Conservation (phyloP, 805 yeast species). For the Starmerella etchellsii region DNA sequence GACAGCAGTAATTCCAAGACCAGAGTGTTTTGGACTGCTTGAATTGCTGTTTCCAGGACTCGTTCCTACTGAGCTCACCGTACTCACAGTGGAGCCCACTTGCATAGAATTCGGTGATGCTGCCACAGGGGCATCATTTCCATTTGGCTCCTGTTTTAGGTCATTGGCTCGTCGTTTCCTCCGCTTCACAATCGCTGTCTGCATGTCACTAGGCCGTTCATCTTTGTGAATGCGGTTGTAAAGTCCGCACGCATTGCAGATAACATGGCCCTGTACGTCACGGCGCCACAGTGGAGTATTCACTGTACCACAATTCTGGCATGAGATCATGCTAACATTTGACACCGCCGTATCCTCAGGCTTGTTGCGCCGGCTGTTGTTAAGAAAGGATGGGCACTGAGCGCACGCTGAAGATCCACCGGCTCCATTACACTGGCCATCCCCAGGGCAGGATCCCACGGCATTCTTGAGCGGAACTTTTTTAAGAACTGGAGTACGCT, state of each 20-base stretch:
- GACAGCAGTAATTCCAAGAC: too few species aligned
- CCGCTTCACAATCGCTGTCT: conserved; percentile 59
- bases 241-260: conserved; percentile 77
- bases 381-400: conserved; percentile 61
- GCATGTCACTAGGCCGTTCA: conserved; percentile 67
- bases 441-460: conserved; percentile 54
- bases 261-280: conserved; percentile 67
- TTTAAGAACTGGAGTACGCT: conserved; percentile 27
- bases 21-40: not conserved
- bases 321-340: conserved; percentile 40
- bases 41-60: too few species aligned
- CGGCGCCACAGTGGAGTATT: conserved; percentile 82
- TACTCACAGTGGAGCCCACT: too few species aligned
- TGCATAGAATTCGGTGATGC: not conserved
- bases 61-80: not conserved
- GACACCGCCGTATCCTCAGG: not conserved
- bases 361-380: conserved; percentile 41
- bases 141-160: not conserved
- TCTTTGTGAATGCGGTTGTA: conserved; percentile 63
- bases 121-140: not conserved
- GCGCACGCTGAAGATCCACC: conserved; percentile 72
- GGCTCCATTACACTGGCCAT: conserved; percentile 75
- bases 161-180: conserved; percentile 37
- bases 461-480: conserved; percentile 11
- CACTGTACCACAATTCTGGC: conserved; percentile 73